These are phyloP conservation scores for Amyloporia xantha DNA, from an alignment of 768 basidiomycete species.

Conservation along the genomic window DNA sequence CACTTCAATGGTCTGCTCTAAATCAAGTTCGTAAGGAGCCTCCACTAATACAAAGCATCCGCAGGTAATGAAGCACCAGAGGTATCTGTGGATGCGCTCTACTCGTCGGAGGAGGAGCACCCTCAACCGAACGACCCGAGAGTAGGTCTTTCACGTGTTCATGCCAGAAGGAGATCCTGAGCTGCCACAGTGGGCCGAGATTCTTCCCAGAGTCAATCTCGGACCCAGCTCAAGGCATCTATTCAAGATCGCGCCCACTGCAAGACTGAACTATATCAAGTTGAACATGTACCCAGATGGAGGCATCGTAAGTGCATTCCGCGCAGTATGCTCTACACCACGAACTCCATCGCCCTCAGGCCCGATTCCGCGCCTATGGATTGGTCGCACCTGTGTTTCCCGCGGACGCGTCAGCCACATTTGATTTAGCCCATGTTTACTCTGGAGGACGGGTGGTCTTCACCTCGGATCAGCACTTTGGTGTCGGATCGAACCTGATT, in stretches of 20 bases:
- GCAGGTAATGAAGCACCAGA: conserved; percentile 85
- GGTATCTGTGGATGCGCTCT: conserved; percentile 64
- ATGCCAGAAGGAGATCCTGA: too few relatives aligned
- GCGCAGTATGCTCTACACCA: neutral
- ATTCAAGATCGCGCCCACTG: conserved; percentile 60
- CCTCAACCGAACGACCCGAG: conserved; percentile 43
- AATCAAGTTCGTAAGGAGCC: neutral
- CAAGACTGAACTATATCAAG: conserved; percentile 70
- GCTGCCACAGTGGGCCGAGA: conserved; percentile 74
- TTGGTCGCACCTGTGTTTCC: conserved; percentile 63
- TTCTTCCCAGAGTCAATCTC: conserved; percentile 69
- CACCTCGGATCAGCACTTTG: conserved; percentile 93
- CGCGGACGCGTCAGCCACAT: conserved; percentile 35
- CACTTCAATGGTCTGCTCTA: conserved; percentile 83
- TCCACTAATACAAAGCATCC: too few relatives aligned
- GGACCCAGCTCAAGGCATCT: conserved; percentile 87
- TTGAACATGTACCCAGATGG: conserved; percentile 97
- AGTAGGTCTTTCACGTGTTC: conserved; percentile 42
- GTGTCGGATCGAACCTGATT: conserved; percentile 84
- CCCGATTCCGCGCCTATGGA: conserved; percentile 90
- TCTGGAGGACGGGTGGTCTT: conserved; percentile 80
- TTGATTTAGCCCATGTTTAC: conserved; percentile 89
- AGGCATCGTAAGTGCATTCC: conserved; percentile 64
- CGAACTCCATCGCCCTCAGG: conserved; percentile 40
- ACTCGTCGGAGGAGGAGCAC: conserved; percentile 32